Conservation (phyloP, 768 basidiomycete species). For the Mycena vulgaris region DNA sequence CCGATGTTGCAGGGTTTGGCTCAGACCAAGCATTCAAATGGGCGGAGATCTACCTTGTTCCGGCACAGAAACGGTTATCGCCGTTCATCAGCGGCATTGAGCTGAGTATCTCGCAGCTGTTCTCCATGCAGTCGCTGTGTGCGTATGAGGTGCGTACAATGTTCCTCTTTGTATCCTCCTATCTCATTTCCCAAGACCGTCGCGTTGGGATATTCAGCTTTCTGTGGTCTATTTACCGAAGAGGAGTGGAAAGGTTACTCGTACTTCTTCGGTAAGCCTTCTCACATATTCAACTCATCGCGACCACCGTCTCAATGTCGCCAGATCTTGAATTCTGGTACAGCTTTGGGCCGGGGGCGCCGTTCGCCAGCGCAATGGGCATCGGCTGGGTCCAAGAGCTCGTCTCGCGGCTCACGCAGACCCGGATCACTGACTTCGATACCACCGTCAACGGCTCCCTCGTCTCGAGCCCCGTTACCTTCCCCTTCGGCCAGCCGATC, state of each 20-base stretch:
- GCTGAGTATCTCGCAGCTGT: not conserved
- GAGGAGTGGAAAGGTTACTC: constrained; percentile 95
- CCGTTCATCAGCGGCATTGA: not conserved
- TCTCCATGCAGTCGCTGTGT: not conserved
- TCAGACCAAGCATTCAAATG: constrained; percentile 7
- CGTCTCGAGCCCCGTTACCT: constrained; percentile 74
- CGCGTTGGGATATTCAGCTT: constrained; percentile 90
- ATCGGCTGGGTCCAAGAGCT: constrained; percentile 90
- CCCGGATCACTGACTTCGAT: constrained; percentile 76
- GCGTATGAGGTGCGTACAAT: constrained; percentile 5
- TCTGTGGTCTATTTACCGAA: constrained; percentile 90
- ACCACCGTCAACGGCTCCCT: constrained; percentile 89
- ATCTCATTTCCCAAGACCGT: constrained; percentile 74
- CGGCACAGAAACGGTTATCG: not conserved
- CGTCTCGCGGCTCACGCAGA: constrained; percentile 88
- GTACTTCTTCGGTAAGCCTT: constrained; percentile 56
- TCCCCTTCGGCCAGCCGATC: constrained; percentile 78
- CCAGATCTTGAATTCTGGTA: constrained; percentile 57
- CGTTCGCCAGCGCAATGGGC: constrained; percentile 82
- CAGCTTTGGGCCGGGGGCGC: constrained; percentile 84
- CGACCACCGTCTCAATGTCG: not conserved
- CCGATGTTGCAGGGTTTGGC: not conserved
- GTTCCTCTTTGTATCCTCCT: too few species aligned
- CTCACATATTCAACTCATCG: not conserved
- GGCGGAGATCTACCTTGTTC: not conserved